Base-by-base conservation (phyloP, 1,139 yeast genomes). In the Maudiozyma humilis region DNA sequence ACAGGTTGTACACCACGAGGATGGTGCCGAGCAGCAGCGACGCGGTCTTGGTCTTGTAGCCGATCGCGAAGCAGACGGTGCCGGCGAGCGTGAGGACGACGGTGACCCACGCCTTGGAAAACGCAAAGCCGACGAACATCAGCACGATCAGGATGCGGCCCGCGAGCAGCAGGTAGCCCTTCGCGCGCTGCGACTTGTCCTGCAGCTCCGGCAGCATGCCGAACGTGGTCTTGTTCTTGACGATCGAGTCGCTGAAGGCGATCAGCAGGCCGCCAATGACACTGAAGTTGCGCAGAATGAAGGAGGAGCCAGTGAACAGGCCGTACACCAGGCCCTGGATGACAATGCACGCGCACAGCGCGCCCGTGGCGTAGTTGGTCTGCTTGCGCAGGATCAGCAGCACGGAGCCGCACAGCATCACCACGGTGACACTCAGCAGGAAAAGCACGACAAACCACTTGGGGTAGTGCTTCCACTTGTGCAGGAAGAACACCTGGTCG, bases 281-380 rank as follows among this genome's bases (percentile, higher is more conserved):
- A 27, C 95, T 83, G 55, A 89, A 72, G 64, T 88, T 89, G 68
- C 96, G 77, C 61, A 86, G 73, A 51, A 88, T 78, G 68, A 89
- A 91, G 47, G 79, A 78, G 40, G 83, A 74, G 57, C 91, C 96
- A 54, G 82, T 78, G 52, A 87, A 76, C 54, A 89, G 73, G 3
- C 98, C 98, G 62, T 91, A 91, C 47, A 85, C 85, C 18, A 91
- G 53, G 12, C 96, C 97, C 68, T 91, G 98, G 40, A 82, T 66
- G 19, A 87, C 59, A 35, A 91, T 89, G 53, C 89, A 93, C 2
- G 75, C 69, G 38, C 84, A 66, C 54, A 91, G 72, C 0, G 82
- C 77, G 40, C 76, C 73, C 5, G 95, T 82, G 14, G 96, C 89
- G 53, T 77, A 70, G 49, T 79, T 77, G 37, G 86, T 78, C 49